Base-by-base conservation (phyloP, 768 basidiomycete species). In the Polyporus arcularius region DNA sequence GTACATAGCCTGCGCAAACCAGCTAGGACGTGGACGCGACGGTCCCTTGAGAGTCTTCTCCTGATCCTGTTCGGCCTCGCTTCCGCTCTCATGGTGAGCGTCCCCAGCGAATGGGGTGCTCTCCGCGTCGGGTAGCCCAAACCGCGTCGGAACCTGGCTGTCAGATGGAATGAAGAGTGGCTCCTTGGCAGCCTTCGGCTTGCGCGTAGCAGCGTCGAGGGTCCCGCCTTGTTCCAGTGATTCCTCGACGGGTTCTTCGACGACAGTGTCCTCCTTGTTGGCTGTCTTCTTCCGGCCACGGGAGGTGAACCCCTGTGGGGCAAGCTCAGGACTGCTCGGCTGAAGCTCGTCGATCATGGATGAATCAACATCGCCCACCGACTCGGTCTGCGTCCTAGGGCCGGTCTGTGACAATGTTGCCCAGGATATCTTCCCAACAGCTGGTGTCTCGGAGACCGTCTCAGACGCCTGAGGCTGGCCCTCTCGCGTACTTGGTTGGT, bases 101-200 rank as follows among this genome's bases (percentile, higher is more conserved):
- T 32, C 52, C n/a, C 57, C 21, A 11, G 41, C 10, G n/a, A 31
- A 57, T 12, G 59, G 18, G 12, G 53, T 47, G 31, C 21, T 61
- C 61, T 58, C 60, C 48, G 56, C 53, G 1, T 67, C 59, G 40
- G 54, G 74, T 65, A 75, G 76, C 66, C 83, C 82, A 18, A 85
- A 85, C 60, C 83, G 82, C 8, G 83, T 85, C 0, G 80, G 76
- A 40, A 76, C 69, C 67, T 85, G 85, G 63, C 81, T 86, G 63
- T 79, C 78, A 30, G 81, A 75, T 16, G 75, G 78, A 30, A 85
- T 70, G 67, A 88, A 88, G 51, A 85, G 68, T 15, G 82, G 80
- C 16, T 63, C 58, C 50, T 63, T 59, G 26, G 30, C 38, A 16
- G 15, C n/a, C n/a, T 45, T 55, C 2, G 62, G 57, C 28, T 38